Percentiles rank a stretch among this genome's conserved stretches.
Evolutionary conservation across 768 basidiomycete genomes (phyloP).

Genomic region (Chiua virens): DNA sequence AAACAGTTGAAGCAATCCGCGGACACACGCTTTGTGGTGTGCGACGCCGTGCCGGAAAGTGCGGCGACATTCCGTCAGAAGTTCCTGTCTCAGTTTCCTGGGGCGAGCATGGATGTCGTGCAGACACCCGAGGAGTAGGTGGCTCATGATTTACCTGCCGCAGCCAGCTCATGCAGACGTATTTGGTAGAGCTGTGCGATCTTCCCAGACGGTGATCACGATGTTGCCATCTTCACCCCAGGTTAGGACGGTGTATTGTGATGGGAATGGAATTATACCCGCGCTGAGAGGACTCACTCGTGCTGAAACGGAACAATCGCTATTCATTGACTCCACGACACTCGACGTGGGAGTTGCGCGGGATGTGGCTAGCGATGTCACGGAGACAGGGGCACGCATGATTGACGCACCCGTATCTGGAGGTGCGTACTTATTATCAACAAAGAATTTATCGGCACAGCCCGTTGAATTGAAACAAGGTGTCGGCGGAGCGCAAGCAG

Average conservation of each 20-base stretch:
- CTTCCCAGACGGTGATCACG: constrained; percentile 71
- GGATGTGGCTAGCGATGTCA: constrained; percentile 56
- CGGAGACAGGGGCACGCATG: constrained; percentile 63
- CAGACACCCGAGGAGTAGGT: constrained; percentile 74
- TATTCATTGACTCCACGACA: constrained; percentile 91
- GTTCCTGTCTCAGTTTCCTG: constrained; percentile 58
- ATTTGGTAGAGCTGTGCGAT: constrained; percentile 54
- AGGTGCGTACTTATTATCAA: constrained; percentile 45
- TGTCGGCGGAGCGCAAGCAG: constrained; percentile 84
- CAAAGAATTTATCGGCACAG: background rate
- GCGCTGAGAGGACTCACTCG: constrained; percentile 50
- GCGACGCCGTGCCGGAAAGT: constrained; percentile 67
- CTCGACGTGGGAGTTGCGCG: constrained; percentile 78
- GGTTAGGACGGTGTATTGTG: constrained; percentile 72
- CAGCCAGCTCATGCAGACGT: constrained; percentile 10
- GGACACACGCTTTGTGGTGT: constrained; percentile 70
- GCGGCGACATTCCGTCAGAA: constrained; percentile 54
- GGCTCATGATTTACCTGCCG: background rate
- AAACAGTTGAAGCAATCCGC: constrained; percentile 56
- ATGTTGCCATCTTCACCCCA: constrained; percentile 94
- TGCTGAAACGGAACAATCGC: constrained; percentile 42
- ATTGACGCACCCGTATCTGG: constrained; percentile 95
- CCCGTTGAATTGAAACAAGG: constrained; percentile 43
- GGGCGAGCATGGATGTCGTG: constrained; percentile 57
- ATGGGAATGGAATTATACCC: constrained; percentile 61